A percentile compares a stretch with the other conserved stretches of the same genome.
Conservation (phyloP, 2,329 filamentous ascomycete species). For the Zarea fungicola region DNA sequence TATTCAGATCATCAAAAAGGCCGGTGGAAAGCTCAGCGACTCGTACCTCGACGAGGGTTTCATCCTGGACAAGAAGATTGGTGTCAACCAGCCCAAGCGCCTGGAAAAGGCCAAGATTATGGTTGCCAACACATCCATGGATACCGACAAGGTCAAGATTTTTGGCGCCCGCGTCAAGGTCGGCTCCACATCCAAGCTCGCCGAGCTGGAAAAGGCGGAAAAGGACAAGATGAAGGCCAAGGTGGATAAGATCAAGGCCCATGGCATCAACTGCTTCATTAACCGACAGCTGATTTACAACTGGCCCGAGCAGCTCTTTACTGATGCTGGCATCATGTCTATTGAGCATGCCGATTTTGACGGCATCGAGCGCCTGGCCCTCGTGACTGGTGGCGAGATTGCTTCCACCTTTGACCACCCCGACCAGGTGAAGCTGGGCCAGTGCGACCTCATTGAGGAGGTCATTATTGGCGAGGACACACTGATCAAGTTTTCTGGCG, state of each 20-base stretch:
- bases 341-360: slow-evolving; percentile 99
- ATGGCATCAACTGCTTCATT: slow-evolving; percentile 99
- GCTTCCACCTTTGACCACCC: slow-evolving; percentile 97
- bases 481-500: slow-evolving; percentile 93
- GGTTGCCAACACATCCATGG: slow-evolving; percentile 97
- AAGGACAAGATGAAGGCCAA: slow-evolving; percentile 99
- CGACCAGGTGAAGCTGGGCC: slow-evolving; percentile 91
- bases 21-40: slow-evolving; percentile 93
- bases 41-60: slow-evolving; percentile 98
- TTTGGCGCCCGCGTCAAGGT: slow-evolving; percentile 97
- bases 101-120: slow-evolving; percentile 98
- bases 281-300: slow-evolving; percentile 99
- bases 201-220: slow-evolving; percentile 97
- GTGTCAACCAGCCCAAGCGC: slow-evolving; percentile 95
- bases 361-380: slow-evolving; percentile 87
- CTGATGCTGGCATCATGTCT: slow-evolving; percentile 94
- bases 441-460: slow-evolving; percentile 94
- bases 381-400: slow-evolving; percentile 96
- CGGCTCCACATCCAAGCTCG: slow-evolving; percentile 89
- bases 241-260: slow-evolving; percentile 97
- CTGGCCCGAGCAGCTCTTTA: slow-evolving; percentile 98
- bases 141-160: slow-evolving; percentile 99
- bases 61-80: slow-evolving; percentile 98
- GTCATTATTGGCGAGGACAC: slow-evolving; percentile 98
- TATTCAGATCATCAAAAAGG: slow-evolving; percentile 99